Percentiles rank a stretch among this genome's conserved stretches.
phyloP scores from a whole-genome alignment of 441 rosid genomes.

The Adansonia madagascariensis region DNA sequence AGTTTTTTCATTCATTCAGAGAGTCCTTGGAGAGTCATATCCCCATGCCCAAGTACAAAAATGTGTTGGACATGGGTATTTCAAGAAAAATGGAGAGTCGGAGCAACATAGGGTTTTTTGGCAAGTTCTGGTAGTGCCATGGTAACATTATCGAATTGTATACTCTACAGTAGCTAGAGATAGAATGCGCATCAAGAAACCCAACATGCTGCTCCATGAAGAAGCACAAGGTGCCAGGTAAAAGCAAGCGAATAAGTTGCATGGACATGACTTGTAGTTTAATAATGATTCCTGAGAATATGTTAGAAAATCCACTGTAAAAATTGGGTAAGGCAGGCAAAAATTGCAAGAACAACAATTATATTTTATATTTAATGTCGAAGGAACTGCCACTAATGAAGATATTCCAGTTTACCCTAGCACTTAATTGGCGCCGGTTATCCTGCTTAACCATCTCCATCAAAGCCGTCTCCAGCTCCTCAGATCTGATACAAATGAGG shows the following conservation, averaged over 20 bases:
- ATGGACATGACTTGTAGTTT: neutral
- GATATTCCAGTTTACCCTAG: slow-evolving; percentile 56
- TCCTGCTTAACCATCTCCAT: slow-evolving; percentile 99
- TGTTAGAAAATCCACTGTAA: neutral
- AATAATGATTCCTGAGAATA: neutral
- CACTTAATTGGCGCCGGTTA: slow-evolving; percentile 88
- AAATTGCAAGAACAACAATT: neutral
- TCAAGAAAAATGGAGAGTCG: too few relatives aligned
- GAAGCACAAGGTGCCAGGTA: neutral
- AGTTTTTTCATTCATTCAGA: too few relatives aligned
- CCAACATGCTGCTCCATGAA: neutral
- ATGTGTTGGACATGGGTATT: too few relatives aligned
- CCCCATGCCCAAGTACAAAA: too few relatives aligned
- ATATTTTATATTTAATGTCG: neutral
- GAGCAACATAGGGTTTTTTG: too few relatives aligned
- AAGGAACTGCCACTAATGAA: slow-evolving; percentile 10
- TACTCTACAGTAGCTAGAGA: neutral
- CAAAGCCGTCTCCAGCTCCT: slow-evolving; percentile 96
- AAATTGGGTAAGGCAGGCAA: neutral
- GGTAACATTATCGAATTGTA: neutral
- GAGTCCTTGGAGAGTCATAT: too few relatives aligned
- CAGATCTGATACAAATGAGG: slow-evolving; percentile 60
- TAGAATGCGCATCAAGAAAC: neutral
- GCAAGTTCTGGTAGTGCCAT: neutral
- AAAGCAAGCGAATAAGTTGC: neutral